Percentiles rank a stretch among this genome's conserved stretches.
phyloP scores from a whole-genome alignment of 2,329 filamentous ascomycete species.

The Alternaria longipes region DNA sequence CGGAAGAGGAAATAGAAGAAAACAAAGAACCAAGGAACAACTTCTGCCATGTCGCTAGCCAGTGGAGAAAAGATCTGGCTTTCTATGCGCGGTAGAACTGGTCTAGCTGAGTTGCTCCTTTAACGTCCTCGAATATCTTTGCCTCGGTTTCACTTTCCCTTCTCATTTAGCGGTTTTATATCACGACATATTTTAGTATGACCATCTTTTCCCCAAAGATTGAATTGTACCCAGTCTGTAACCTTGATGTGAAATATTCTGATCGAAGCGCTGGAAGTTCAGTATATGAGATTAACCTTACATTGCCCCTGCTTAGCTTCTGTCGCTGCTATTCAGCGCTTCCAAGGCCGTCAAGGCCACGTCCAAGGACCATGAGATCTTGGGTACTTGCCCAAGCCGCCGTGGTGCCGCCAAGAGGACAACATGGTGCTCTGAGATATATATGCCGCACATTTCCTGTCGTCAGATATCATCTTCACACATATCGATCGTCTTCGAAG shows the following conservation, averaged over 20 bases:
- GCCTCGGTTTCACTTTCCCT: too few species aligned
- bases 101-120: neutral
- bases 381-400: neutral
- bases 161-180: too few species aligned
- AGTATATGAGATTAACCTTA: too few species aligned
- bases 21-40: too few species aligned
- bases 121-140: too few species aligned
- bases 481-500: neutral
- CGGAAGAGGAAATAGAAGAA: neutral
- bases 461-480: neutral
- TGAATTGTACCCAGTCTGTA: neutral
- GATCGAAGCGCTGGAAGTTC: neutral
- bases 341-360: neutral
- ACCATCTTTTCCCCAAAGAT: too few species aligned
- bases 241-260: neutral
- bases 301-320: too few species aligned
- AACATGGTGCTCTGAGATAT: conserved; percentile 6
- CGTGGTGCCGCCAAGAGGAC: conserved; percentile 5
- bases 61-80: neutral
- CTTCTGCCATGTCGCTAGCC: too few species aligned
- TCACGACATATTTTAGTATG: too few species aligned
- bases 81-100: neutral
- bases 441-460: neutral
- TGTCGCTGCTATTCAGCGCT: neutral
- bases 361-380: neutral